A percentile compares a stretch with the other conserved stretches of the same genome.
These are phyloP conservation scores for Coemansia sp. DNA, from an alignment of 192 early-diverging fungal genomes.

Conservation along the genomic window DNA sequence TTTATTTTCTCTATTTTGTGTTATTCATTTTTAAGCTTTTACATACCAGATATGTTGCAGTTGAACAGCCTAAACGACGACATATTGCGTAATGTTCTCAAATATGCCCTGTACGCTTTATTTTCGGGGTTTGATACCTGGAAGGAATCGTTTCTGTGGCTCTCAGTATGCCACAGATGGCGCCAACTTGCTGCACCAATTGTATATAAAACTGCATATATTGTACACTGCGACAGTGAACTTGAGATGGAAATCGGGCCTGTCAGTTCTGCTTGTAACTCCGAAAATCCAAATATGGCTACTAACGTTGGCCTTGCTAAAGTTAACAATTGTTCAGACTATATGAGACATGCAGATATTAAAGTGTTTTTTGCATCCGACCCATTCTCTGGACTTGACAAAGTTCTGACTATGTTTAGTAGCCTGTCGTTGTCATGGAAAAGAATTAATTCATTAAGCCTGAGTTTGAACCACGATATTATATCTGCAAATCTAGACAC, in stretches of 20 bases:
- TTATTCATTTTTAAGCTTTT: not conserved
- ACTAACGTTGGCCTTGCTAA: constrained; percentile 1
- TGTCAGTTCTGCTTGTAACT: not conserved
- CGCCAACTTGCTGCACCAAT: constrained; percentile 1
- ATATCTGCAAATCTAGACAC: not conserved
- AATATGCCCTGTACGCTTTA: not conserved
- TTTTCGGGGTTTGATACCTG: constrained; percentile 6
- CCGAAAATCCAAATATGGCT: not conserved
- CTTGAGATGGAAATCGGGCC: not conserved
- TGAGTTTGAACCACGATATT: constrained; percentile 5
- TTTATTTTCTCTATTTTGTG: not conserved
- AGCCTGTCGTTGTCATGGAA: not conserved
- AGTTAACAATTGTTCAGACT: not conserved
- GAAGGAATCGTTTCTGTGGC: not conserved
- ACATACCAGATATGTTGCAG: not conserved
- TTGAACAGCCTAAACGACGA: constrained; percentile 3
- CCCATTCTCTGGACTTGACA: not conserved
- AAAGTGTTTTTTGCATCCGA: not conserved
- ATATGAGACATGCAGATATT: not conserved
- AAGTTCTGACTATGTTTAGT: not conserved
- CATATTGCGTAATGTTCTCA: constrained; percentile 1
- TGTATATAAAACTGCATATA: constrained; percentile 6
- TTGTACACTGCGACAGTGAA: not conserved
- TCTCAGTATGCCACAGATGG: constrained; percentile 14
- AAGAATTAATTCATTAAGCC: constrained; percentile 2